Evolutionary conservation across 768 basidiomycete genomes (phyloP).

Genomic region (Trametopsis cervina): DNA sequence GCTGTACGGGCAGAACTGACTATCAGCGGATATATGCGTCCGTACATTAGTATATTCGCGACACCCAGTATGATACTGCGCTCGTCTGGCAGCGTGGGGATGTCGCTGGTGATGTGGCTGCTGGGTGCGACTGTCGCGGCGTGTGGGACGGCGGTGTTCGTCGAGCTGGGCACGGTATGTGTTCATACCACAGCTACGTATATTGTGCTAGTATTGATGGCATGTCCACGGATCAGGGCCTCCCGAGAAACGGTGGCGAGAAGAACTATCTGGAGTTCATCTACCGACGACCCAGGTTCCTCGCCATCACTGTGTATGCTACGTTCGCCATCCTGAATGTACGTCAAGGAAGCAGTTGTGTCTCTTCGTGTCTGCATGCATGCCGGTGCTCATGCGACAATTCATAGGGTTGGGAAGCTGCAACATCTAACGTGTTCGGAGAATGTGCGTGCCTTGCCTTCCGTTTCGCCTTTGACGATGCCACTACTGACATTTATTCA

Average conservation of each 20-base stretch:
- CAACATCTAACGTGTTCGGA: conserved; percentile 59
- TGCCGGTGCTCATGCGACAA: neutral
- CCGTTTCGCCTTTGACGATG: neutral
- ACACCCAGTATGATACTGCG: conserved; percentile 61
- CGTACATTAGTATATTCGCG: conserved; percentile 57
- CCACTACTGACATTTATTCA: neutral
- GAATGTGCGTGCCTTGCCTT: conserved; percentile 43
- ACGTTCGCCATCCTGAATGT: conserved; percentile 53
- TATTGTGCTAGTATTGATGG: neutral
- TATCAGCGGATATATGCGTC: neutral
- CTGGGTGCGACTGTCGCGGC: conserved; percentile 58
- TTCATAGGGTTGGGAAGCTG: conserved; percentile 55
- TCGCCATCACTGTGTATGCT: conserved; percentile 53
- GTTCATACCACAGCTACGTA: no score
- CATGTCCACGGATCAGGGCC: conserved; percentile 33
- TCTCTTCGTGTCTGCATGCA: neutral
- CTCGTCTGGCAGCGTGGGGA: conserved; percentile 63
- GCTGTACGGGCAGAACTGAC: conserved; percentile 3
- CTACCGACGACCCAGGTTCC: conserved; percentile 53
- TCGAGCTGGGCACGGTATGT: conserved; percentile 68
- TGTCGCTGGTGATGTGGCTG: conserved; percentile 65
- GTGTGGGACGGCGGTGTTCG: conserved; percentile 61
- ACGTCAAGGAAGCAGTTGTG: conserved; percentile 23
- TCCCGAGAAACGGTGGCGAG: conserved; percentile 68
- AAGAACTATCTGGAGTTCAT: conserved; percentile 72